Percentiles rank a stretch among this genome's conserved stretches.
These are phyloP conservation scores for Solanum virginianum DNA, from an alignment of 257 asterid genomes.

Conservation along the genomic window DNA sequence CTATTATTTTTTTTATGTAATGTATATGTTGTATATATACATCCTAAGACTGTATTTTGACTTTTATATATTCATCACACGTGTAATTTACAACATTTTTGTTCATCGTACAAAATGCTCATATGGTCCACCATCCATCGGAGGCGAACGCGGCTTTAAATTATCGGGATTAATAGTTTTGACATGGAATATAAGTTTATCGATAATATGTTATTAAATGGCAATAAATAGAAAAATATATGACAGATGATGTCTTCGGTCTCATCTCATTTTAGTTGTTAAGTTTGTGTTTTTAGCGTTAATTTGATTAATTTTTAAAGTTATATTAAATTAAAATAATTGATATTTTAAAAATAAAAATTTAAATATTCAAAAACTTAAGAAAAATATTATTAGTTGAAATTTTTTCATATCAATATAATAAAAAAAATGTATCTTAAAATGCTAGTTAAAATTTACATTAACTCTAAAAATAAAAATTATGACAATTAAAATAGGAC, in stretches of 20 bases:
- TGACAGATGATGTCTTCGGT: not conserved
- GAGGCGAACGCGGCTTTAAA: not conserved
- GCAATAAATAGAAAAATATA: too few relatives aligned
- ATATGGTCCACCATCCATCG: not conserved
- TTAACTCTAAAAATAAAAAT: too few relatives aligned
- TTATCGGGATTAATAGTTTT: not conserved
- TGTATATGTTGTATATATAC: not conserved
- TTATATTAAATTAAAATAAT: too few relatives aligned
- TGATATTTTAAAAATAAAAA: too few relatives aligned
- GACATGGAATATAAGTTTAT: not conserved
- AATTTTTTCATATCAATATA: too few relatives aligned
- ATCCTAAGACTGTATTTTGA: not conserved
- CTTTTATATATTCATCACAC: not conserved
- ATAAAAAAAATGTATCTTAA: too few relatives aligned
- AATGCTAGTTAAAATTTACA: too few relatives aligned
- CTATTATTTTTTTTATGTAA: not conserved
- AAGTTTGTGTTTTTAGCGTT: too few relatives aligned
- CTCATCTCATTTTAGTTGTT: not conserved
- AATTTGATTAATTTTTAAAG: too few relatives aligned
- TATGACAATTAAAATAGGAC: too few relatives aligned
- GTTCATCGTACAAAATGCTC: not conserved
- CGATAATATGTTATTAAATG: not conserved
- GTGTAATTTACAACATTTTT: not conserved
- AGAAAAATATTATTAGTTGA: too few relatives aligned
- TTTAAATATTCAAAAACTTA: too few relatives aligned